Evolutionary conservation across 768 basidiomycete genomes (phyloP).

Genomic region (Leucocoprinus leucothites): DNA sequence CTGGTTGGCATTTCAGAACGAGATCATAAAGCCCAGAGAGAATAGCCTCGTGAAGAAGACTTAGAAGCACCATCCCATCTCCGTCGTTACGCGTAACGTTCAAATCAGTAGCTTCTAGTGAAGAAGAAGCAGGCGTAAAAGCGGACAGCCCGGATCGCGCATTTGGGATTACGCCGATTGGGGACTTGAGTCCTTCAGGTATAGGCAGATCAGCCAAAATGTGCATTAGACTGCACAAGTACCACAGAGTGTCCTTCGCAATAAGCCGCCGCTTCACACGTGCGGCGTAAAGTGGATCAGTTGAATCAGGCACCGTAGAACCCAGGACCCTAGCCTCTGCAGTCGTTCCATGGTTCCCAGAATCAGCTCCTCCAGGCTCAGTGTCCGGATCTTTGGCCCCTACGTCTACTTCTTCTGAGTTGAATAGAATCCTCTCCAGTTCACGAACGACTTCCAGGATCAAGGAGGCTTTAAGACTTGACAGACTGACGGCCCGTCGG

Average conservation of each 20-base stretch:
- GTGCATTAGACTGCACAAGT: slow-evolving; percentile 45
- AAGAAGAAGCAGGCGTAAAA: no score
- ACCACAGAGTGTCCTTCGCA: slow-evolving; percentile 51
- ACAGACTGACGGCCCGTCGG: slow-evolving; percentile 5
- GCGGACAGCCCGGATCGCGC: neutral
- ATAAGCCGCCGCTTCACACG: slow-evolving; percentile 38
- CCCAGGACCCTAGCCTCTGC: neutral
- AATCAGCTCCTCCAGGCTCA: neutral
- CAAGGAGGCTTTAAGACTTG: slow-evolving; percentile 21
- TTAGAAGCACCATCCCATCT: neutral
- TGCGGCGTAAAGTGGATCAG: slow-evolving; percentile 2
- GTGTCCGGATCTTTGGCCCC: neutral
- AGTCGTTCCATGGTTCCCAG: neutral
- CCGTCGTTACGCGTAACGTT: neutral
- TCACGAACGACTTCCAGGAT: slow-evolving; percentile 37
- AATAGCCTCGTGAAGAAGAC: slow-evolving; percentile 11
- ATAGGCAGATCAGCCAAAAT: slow-evolving; percentile 23
- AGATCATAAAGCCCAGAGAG: slow-evolving; percentile 15
- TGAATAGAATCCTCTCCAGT: slow-evolving; percentile 29
- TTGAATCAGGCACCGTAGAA: neutral
- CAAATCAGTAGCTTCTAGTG: no score
- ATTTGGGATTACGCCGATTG: neutral
- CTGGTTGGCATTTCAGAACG: slow-evolving; percentile 14
- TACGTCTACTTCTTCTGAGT: neutral
- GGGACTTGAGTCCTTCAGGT: neutral